Evolutionary conservation across 1,284 basidiomycete species (phyloP).

Genomic region (Ustilago nuda): DNA sequence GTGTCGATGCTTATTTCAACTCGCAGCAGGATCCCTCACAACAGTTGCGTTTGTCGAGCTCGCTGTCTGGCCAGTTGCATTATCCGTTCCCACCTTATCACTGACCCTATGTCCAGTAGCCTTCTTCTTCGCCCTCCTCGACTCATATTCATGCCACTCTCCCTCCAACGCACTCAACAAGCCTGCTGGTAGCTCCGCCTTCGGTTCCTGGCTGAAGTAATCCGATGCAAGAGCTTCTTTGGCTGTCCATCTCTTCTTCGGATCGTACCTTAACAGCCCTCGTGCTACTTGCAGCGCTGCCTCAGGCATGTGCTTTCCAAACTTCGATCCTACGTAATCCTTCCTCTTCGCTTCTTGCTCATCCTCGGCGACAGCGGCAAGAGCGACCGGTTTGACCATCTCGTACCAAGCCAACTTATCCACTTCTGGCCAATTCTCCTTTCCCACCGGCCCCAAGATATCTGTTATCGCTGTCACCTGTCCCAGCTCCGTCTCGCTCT

Average conservation of each 20-base stretch:
- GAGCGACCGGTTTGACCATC: constrained; percentile 82
- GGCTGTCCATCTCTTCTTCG: constrained; percentile 81
- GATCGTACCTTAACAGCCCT: constrained; percentile 84
- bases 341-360: constrained; percentile 76
- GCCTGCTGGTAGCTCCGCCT: constrained; percentile 76
- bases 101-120: constrained; percentile 6
- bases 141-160: constrained; percentile 92
- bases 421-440: constrained; percentile 85
- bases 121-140: constrained; percentile 54
- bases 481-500: constrained; percentile 95
- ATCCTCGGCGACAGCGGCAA: neutral
- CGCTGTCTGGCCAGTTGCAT: neutral
- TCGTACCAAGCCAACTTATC: constrained; percentile 95
- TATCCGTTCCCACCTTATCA: neutral
- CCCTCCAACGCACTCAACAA: constrained; percentile 76
- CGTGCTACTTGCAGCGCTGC: constrained; percentile 87
- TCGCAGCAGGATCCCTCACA: neutral
- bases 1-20: neutral
- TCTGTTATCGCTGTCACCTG: constrained; percentile 93
- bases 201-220: constrained; percentile 87
- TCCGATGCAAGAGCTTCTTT: constrained; percentile 80
- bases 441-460: constrained; percentile 86
- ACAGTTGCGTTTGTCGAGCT: neutral
- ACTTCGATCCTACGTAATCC: constrained; percentile 72
- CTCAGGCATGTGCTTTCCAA: constrained; percentile 40